phyloP scores from a whole-genome alignment of 768 basidiomycete species.

The Krasilnikovozyma curviuscula region DNA sequence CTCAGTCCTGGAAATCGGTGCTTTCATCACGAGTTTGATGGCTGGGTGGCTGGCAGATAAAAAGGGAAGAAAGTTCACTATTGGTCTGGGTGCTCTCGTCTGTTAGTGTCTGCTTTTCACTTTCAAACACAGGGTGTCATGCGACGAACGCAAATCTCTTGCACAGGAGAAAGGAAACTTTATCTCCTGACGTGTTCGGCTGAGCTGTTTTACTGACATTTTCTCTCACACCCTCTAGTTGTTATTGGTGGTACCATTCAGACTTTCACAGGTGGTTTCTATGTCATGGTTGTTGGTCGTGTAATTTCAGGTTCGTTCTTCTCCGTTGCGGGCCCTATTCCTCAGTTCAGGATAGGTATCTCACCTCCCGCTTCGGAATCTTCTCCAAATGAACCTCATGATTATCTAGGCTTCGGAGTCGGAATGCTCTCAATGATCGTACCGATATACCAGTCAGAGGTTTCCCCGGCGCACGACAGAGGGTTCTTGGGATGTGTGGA shows the following conservation, averaged over 20 bases:
- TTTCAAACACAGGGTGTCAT: background rate
- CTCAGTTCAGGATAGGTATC: no score
- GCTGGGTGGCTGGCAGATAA: constrained; percentile 75
- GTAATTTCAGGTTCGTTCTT: no score
- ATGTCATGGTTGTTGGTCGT: constrained; percentile 62
- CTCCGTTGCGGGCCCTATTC: no score
- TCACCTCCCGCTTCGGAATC: no score
- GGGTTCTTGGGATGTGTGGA: constrained; percentile 88
- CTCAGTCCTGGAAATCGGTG: constrained; percentile 4
- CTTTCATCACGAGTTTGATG: constrained; percentile 61
- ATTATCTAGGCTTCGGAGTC: constrained; percentile 85
- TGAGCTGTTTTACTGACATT: background rate
- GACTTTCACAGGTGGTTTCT: constrained; percentile 55
- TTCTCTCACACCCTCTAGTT: constrained; percentile 21
- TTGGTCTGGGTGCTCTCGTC: constrained; percentile 60
- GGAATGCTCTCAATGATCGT: constrained; percentile 88
- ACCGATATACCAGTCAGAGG: constrained; percentile 87
- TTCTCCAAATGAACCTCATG: no score
- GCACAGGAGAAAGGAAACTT: no score
- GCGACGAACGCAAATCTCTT: background rate
- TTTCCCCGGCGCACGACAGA: constrained; percentile 77
- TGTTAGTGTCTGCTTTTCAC: constrained; percentile 21
- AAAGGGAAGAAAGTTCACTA: constrained; percentile 64
- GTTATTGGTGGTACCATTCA: constrained; percentile 72
- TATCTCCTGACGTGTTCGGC: background rate